A percentile compares a stretch with the other conserved stretches of the same genome.
phyloP scores from a whole-genome alignment of 331 rosid genomes.

The Acacia concinna region DNA sequence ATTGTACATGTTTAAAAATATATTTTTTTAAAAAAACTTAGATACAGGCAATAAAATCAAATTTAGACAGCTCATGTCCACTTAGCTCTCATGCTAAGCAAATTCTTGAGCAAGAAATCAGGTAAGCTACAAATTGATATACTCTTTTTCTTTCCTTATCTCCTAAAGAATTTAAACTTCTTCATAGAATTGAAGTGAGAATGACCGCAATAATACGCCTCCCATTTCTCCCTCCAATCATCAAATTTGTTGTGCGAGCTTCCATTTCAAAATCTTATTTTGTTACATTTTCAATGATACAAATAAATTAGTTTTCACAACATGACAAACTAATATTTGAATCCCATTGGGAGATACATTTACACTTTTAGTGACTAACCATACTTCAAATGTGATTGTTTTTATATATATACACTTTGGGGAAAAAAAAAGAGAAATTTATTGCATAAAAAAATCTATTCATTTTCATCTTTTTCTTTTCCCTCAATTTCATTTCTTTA shows the following conservation, averaged over 20 bases:
- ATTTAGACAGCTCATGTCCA: too few species aligned
- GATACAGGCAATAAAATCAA: too few species aligned
- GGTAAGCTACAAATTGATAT: neutral
- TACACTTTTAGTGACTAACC: too few species aligned
- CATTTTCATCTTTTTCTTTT: neutral
- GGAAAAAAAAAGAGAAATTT: neutral
- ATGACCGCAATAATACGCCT: neutral
- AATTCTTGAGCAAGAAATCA: too few species aligned
- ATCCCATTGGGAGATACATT: neutral
- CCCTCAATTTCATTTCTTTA: neutral
- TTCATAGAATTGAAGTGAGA: neutral
- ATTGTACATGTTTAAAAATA: too few species aligned
- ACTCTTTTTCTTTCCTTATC: neutral
- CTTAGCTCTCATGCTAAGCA: too few species aligned
- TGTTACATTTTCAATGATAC: too few species aligned
- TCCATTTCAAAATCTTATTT: neutral
- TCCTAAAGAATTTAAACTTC: neutral
- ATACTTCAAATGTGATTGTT: neutral
- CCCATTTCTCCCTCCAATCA: neutral
- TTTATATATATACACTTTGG: neutral
- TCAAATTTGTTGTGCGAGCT: neutral
- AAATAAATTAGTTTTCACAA: too few species aligned
- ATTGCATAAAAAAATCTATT: neutral
- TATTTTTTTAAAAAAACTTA: too few species aligned
- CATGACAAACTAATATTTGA: neutral